Base-by-base conservation (phyloP, 2,329 filamentous ascomycete genomes). In the Catunica adiposa region DNA sequence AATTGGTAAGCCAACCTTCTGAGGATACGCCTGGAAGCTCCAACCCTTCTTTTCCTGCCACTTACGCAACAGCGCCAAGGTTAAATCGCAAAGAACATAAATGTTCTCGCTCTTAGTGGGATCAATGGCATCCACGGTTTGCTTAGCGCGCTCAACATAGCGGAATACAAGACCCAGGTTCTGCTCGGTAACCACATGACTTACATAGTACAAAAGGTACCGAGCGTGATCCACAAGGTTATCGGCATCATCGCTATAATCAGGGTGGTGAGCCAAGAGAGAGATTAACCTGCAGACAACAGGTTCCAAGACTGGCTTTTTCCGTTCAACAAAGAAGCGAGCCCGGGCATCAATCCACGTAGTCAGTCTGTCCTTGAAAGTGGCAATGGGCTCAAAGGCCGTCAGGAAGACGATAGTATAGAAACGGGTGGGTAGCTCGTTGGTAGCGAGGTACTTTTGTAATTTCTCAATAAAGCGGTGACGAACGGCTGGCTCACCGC, bases 131-230 rank as follows among this genome's bases (percentile, higher is more conserved):
- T 98, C 92, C 44, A 80, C 77, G 8, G 89, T 86, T 67, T 90
- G 86, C 73, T 98, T 98, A 55, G 95, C 83, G 8, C 89, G 82
- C 68, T 97, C 89, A 11, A 89, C 89, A 59, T 96, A 86, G 66
- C 92, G 88, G 71, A 86, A 92, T 42, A 98, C 89, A 59, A 95
- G 73, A 0, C 86, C 84, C 15, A 97, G 74, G 62, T 96, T 98
- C 47, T 86, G 79, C 66, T 94, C 86, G 0, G 82, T 90, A 8
- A 87, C 87, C 17, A 96, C 82, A 38, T 83, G 80, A 59, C 77
- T 82, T 50, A 97, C 74, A 65, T 94, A 98, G 69, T 90, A 96
- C 44, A 96, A 67, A 57, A 98, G 82, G 66, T 97, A 98, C 62
- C 82, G 82, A 4, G 86, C 82, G 66, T 94, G 89, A 64, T 95